Conservation (phyloP, 179 eudicot species). For the Heliamphora pulchella region DNA sequence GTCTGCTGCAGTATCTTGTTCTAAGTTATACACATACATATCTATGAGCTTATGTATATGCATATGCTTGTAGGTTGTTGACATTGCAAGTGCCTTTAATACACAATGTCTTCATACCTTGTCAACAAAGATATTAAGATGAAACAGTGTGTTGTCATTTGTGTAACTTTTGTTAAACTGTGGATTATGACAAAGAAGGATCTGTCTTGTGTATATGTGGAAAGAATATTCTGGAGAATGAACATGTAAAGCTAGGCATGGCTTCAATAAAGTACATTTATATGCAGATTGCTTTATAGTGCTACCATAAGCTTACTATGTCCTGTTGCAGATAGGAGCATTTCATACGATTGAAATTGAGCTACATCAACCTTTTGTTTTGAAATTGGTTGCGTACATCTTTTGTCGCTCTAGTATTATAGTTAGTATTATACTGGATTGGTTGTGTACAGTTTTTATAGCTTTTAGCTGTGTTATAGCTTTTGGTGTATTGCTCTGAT, state of each 20-base stretch:
- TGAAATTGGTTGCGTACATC: constrained; percentile 19
- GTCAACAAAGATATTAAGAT: not conserved
- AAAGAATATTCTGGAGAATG: constrained; percentile 72
- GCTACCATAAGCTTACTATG: constrained; percentile 2
- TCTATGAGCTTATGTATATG: not conserved
- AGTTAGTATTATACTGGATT: no score
- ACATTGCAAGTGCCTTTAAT: not conserved
- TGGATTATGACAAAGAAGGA: constrained; percentile 93
- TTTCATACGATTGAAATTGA: constrained; percentile 93
- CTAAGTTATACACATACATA: no score
- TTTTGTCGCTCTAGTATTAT: no score
- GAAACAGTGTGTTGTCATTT: not conserved
- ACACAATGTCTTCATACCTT: not conserved
- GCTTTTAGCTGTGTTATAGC: no score
- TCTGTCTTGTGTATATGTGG: constrained; percentile 83
- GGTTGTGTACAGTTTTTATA: no score
- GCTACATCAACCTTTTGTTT: constrained; percentile 77
- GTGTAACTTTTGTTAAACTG: constrained; percentile 34
- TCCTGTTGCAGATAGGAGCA: constrained; percentile 70
- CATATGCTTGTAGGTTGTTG: not conserved
- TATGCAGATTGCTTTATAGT: constrained; percentile 1
- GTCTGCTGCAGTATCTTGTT: no score
- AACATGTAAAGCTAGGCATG: constrained; percentile 69
- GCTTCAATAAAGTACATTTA: not conserved
- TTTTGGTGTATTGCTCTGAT: no score